Evolutionary conservation across 192 early-diverging fungal genomes (phyloP), one percentile per base, ranked within the genome.

Genomic region (Coemansia sp.): DNA sequence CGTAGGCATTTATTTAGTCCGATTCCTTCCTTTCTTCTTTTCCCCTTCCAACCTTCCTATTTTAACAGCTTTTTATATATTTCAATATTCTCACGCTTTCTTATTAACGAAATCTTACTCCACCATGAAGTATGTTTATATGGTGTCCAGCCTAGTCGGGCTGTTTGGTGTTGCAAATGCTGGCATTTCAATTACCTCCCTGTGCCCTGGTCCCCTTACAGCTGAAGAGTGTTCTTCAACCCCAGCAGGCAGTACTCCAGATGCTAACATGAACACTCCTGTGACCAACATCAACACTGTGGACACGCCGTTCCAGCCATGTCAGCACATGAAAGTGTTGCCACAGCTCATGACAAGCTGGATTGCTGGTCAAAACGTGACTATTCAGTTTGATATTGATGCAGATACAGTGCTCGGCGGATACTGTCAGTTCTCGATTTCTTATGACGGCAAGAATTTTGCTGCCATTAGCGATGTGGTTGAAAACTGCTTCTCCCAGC

Each of bases 341-440:
- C 76, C 11, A 79, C 79, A 41, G 66, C 75, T 20, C 78, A 86
- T 69, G 84, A 66, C 50, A 84, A 87, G 59, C 82, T 83, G 83
- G 79, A 82, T 22, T 86, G 87, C 67, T 34, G 55, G 55, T 13
- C 41, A 73, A 4, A 38, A 73, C 4, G 65, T 88, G 36, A 32
- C 53, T 0, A 78, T 88, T 17, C 59, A 79, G 9, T 86, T 88
- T 61, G 49, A 55, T 15, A 29, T 56, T 0, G 70, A 76, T 20
- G 63, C 70, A 10, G 79, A 80, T 9, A 75, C 82, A 4, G 87
- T 85, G 54, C 81, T 73, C 25, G 88, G 88, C 34, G 89, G 89
- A 22, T 80, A 87, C 55, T 89, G 88, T 50, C 85, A 91, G 74
- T 89, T 91, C 67, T 76, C 87, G 5, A 61, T 91, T 9, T 85